Base-by-base conservation (phyloP, 805 yeast species). In the Ogataea degrootiae region DNA sequence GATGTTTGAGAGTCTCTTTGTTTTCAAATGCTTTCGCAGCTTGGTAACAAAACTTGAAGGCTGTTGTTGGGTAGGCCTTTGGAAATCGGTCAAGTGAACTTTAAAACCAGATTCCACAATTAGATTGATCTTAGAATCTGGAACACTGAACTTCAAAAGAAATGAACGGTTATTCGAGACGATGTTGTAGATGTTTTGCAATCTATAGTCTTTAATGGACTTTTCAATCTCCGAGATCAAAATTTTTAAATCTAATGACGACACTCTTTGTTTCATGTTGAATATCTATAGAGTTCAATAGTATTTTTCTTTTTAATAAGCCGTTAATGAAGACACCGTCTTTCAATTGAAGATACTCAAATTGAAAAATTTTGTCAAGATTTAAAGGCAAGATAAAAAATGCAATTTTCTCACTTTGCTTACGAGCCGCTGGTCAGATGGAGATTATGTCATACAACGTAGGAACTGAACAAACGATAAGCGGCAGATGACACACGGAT, bases 11-110 rank as follows among this genome's bases (percentile, higher is more conserved):
- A 92, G 70, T 50, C 97, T 72, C 63, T 90, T 79, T 0, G 92
- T 77, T 58, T 87, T 87, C 61, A 92, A 71, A 61, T 87, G 96
- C 61, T 91, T 91, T 57, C 99, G 77, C 48, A 92, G 68, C 62
- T 92, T 92, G 23, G 85, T 75, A 8, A 87, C 96, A 66, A 92
- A 92, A 38, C 83, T 83, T 5, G 96, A 82, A 0, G 98, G 98
- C 12, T 83, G 74, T 19, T 82, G 87, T 9, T 91, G 84, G 0
- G 87, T 81, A 5, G 89, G 86, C 58, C 97, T 77, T 42, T 87
- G 87, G 59, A 80, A 92, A 19, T 83, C 86, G 0, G 97, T 87
- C 45, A 81, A 57, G 63, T 91, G 92, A 26, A 85, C 67, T 53
- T 89, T 80, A 63, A 85, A 82, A 0, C 99, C 99, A 45, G 92